Conservation (phyloP, 140 eudicot genomes). For the Oenanthe javanica region DNA sequence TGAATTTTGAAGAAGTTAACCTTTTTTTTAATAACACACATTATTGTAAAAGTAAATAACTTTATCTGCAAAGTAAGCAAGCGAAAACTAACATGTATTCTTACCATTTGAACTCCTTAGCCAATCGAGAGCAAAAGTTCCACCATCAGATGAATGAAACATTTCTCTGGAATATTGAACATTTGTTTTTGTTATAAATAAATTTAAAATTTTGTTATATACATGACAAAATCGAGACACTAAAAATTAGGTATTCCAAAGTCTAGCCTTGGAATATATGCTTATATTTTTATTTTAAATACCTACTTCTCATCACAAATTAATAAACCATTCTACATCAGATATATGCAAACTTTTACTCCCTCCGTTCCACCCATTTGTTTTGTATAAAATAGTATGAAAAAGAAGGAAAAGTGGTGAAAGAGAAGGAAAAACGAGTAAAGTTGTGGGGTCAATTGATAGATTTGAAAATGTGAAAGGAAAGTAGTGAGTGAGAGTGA, state of each 20-base stretch:
- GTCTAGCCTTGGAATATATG: neutral
- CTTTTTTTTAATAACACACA: no score
- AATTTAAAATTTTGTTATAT: neutral
- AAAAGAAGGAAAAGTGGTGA: no score
- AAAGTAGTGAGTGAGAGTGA: no score
- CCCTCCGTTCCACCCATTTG: no score
- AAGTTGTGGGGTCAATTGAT: no score
- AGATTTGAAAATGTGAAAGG: no score
- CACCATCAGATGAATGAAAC: slow-evolving; percentile 91
- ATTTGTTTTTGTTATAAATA: slow-evolving; percentile 13
- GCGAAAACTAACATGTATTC: neutral
- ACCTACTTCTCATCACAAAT: no score
- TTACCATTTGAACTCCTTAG: slow-evolving; percentile 58
- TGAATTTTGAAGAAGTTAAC: no score
- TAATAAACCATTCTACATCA: neutral
- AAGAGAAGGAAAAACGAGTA: no score
- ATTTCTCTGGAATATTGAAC: slow-evolving; percentile 41
- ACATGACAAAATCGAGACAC: neutral
- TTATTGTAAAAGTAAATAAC: no score
- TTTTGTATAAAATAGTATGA: no score
- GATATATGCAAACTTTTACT: neutral
- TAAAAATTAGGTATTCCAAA: neutral
- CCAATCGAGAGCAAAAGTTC: slow-evolving; percentile 92
- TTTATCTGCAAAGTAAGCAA: neutral
- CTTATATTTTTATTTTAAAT: no score